Evolutionary conservation across 805 yeast species (phyloP).

Genomic region (Yamadazyma scolyti): DNA sequence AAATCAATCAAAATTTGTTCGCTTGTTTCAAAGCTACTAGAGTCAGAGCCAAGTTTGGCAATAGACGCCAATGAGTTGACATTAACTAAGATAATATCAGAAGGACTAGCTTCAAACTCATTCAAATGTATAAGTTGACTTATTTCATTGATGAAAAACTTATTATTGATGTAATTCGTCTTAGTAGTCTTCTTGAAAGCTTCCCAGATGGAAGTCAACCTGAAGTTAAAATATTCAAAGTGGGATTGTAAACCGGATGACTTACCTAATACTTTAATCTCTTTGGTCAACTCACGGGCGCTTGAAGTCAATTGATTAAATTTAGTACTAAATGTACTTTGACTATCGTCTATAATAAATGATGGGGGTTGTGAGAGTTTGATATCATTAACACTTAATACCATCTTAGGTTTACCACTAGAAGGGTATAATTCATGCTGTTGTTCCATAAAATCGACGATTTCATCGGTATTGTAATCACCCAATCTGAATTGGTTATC

Average conservation of each 20-base stretch:
- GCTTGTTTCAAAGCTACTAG: slow-evolving; percentile 40
- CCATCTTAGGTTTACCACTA: slow-evolving; percentile 22
- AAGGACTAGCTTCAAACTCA: slow-evolving; percentile 11
- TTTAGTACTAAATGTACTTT: slow-evolving; percentile 1
- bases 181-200: slow-evolving; percentile 4
- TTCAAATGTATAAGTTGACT: slow-evolving; percentile 44
- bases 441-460: slow-evolving; percentile 21
- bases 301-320: not conserved
- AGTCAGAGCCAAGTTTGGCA: slow-evolving; percentile 39
- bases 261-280: slow-evolving; percentile 4
- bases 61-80: slow-evolving; percentile 41
- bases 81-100: slow-evolving; percentile 31
- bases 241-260: slow-evolving; percentile 3
- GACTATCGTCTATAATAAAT: slow-evolving; percentile 14
- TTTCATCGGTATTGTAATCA: slow-evolving; percentile 13
- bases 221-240: slow-evolving; percentile 7
- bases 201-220: slow-evolving; percentile 8
- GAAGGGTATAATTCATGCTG: slow-evolving; percentile 8
- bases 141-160: slow-evolving; percentile 45
- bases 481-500: slow-evolving; percentile 11
- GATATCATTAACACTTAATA: slow-evolving; percentile 42
- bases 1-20: slow-evolving; percentile 29
- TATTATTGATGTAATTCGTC: slow-evolving; percentile 29
- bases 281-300: slow-evolving; percentile 8
- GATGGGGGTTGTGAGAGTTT: slow-evolving; percentile 19